Conservation (phyloP, 129 eudicot genomes). For the Deinandra increscens region DNA sequence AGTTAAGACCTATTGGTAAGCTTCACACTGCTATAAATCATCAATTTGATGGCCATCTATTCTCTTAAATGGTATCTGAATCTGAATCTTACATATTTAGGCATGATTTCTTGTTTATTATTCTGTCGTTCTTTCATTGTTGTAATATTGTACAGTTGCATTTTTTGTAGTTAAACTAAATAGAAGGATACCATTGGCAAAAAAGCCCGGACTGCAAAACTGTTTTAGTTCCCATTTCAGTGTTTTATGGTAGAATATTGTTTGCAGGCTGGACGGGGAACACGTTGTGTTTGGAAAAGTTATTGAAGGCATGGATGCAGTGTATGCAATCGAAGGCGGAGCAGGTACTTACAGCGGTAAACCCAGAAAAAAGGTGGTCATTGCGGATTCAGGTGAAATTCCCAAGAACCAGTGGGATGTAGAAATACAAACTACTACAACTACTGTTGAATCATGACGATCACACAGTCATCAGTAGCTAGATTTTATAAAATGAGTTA, state of each 20-base stretch:
- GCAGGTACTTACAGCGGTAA: slow-evolving; percentile 95
- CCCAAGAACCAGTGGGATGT: slow-evolving; percentile 74
- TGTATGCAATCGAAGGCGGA: slow-evolving; percentile 89
- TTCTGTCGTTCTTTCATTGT: slow-evolving; percentile 9
- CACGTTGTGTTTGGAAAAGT: slow-evolving; percentile 87
- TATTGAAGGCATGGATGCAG: slow-evolving; percentile 86
- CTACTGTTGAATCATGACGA: slow-evolving; percentile 33
- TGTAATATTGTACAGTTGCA: background rate
- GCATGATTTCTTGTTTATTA: background rate
- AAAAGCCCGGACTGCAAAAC: background rate
- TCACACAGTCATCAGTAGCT: slow-evolving; percentile 9
- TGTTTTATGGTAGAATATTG: background rate
- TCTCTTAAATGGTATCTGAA: background rate
- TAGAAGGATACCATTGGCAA: no score
- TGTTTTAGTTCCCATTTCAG: background rate
- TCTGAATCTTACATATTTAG: background rate
- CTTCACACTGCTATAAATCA: background rate
- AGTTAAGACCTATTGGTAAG: slow-evolving; percentile 81
- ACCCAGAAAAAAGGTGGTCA: slow-evolving; percentile 83
- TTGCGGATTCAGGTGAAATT: slow-evolving; percentile 80
- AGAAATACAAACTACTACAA: slow-evolving; percentile 31
- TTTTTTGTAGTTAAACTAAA: background rate
- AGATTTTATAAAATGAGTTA: slow-evolving; percentile 23
- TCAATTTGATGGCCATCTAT: background rate
- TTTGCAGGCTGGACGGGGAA: slow-evolving; percentile 77